Conservation (phyloP, 2,329 filamentous ascomycete species). For the Fusarium multiceps region DNA sequence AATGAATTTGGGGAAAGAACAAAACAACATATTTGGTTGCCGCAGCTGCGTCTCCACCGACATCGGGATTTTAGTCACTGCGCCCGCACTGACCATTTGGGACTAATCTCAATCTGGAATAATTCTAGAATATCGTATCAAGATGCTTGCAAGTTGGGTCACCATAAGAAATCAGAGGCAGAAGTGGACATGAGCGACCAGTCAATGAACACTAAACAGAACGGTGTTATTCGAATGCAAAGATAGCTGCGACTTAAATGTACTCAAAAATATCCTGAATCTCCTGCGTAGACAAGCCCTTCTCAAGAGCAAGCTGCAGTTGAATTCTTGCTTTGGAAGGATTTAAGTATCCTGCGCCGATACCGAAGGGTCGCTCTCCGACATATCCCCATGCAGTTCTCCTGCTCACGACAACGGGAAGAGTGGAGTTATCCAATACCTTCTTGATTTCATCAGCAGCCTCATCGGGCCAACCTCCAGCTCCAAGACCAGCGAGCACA, state of each 20-base stretch:
- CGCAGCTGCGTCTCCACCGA: not conserved
- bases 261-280: constrained; percentile 35
- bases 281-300: constrained; percentile 18
- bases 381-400: constrained; percentile 63
- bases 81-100: not conserved
- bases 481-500: constrained; percentile 65
- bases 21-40: not conserved
- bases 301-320: constrained; percentile 55
- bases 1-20: not conserved
- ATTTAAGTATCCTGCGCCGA: constrained; percentile 62
- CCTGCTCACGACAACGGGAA: constrained; percentile 62
- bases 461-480: constrained; percentile 58
- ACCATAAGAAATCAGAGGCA: no score
- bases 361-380: constrained; percentile 49
- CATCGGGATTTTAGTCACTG: not conserved
- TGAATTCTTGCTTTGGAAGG: constrained; percentile 65
- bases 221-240: no score
- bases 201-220: no score
- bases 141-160: no score
- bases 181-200: no score
- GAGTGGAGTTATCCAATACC: constrained; percentile 56
- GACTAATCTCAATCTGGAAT: accelerated
- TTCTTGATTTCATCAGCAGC: constrained; percentile 54
- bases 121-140: not conserved
- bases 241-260: not conserved